Percentiles rank a stretch among this genome's conserved stretches.
These are phyloP conservation scores for Pythium aristosporum DNA, from an alignment of 352 stramenopile genomes.

Conservation along the genomic window DNA sequence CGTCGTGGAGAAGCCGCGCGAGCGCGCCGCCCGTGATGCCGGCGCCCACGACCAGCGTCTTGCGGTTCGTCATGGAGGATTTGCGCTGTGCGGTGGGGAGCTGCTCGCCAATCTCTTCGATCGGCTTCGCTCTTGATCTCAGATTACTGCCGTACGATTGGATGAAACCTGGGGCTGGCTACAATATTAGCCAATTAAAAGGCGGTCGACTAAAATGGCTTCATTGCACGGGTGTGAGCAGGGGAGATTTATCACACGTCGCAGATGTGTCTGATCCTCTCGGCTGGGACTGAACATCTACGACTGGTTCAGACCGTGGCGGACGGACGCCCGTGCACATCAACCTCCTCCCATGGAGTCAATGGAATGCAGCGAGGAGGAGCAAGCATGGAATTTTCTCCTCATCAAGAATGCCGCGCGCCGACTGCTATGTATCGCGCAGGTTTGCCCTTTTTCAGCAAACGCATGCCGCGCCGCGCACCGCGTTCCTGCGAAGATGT, in stretches of 20 bases:
- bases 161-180: background rate
- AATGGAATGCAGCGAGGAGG: background rate
- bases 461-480: background rate
- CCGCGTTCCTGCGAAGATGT: background rate
- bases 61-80: slow-evolving; percentile 24
- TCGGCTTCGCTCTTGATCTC: slow-evolving; percentile 14
- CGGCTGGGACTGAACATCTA: slow-evolving; percentile 1
- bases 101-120: slow-evolving; percentile 2
- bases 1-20: slow-evolving; percentile 50
- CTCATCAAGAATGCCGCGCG: background rate
- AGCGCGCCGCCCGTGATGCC: slow-evolving; percentile 60
- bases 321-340: background rate
- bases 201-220: slow-evolving; percentile 11
- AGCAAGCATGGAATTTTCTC: background rate
- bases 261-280: background rate
- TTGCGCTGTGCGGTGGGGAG: background rate
- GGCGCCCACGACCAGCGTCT: slow-evolving; percentile 60
- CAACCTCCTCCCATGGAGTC: too few species aligned
- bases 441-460: background rate
- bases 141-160: background rate
- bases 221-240: background rate
- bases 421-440: background rate
- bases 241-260: slow-evolving; percentile 8
- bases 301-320: background rate
- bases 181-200: slow-evolving; percentile 1